These are phyloP conservation scores for Pseudogymnoascus sp. DNA, from an alignment of 2,329 filamentous ascomycete species.

Conservation along the genomic window DNA sequence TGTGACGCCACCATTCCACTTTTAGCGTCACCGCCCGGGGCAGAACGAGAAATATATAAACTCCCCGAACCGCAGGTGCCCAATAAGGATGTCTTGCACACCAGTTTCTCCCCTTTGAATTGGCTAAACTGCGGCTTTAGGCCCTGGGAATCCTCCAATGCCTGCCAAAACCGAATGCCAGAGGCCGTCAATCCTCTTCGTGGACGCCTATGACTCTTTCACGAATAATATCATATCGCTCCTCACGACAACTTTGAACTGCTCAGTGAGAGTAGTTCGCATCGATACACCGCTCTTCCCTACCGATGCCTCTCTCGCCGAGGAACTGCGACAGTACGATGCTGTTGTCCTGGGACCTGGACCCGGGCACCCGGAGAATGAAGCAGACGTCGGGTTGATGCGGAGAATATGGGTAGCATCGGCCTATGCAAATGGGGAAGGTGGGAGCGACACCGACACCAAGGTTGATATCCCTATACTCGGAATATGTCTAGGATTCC, in stretches of 20 bases:
- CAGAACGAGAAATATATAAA: slow-evolving; percentile 8
- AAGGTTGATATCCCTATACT: slow-evolving; percentile 57
- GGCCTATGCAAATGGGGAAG: slow-evolving; percentile 18
- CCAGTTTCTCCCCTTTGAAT: background rate
- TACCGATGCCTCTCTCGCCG: slow-evolving; percentile 37
- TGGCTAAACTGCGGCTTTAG: background rate
- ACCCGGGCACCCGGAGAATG: slow-evolving; percentile 66
- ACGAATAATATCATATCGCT: slow-evolving; percentile 88
- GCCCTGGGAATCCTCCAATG: slow-evolving; percentile 4
- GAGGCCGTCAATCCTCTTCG: slow-evolving; percentile 58
- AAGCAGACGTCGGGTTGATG: slow-evolving; percentile 77
- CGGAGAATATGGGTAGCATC: slow-evolving; percentile 54
- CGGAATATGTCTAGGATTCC: slow-evolving; percentile 66
- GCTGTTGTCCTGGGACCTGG: slow-evolving; percentile 87
- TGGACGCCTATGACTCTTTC: slow-evolving; percentile 96
- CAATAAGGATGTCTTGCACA: background rate
- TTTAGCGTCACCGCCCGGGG: slow-evolving; percentile 3
- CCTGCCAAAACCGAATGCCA: background rate
- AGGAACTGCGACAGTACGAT: slow-evolving; percentile 55
- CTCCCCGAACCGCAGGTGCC: background rate
- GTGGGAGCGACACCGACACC: slow-evolving; percentile 44
- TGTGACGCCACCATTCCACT: slow-evolving; percentile 5
- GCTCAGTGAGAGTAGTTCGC: slow-evolving; percentile 59
- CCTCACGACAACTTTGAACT: slow-evolving; percentile 59
- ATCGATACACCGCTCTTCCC: slow-evolving; percentile 55